phyloP scores from a whole-genome alignment of 257 asterid genomes.

The Gentiana straminea region DNA sequence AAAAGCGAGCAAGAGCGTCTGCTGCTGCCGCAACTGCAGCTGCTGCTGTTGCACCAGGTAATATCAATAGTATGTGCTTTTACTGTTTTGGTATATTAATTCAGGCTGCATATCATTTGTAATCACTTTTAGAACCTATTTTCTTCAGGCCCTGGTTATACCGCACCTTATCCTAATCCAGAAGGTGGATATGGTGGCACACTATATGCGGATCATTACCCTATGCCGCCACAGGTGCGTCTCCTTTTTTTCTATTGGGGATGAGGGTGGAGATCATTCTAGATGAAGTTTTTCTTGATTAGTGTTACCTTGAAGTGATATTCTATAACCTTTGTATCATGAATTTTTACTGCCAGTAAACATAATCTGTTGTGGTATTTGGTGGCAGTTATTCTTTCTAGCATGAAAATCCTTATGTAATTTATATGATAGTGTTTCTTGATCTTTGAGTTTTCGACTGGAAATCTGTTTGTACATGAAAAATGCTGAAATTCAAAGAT shows the following conservation, averaged over 20 bases:
- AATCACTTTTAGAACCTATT: not conserved
- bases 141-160: constrained; percentile 34
- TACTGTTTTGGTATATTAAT: not conserved
- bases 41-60: constrained; percentile 29
- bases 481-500: no score
- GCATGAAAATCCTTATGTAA: no score
- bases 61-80: not conserved
- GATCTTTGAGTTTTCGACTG: no score
- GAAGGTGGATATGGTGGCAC: constrained; percentile 38
- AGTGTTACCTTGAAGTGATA: no score
- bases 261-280: no score
- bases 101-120: not conserved
- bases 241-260: not conserved
- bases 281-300: no score
- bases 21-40: constrained; percentile 23
- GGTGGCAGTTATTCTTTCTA: no score
- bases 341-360: no score
- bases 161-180: constrained; percentile 22
- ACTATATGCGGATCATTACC: constrained; percentile 22
- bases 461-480: no score
- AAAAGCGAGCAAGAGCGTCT: constrained; percentile 44
- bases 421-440: no score
- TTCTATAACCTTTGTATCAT: no score
- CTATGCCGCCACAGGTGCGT: constrained; percentile 41
- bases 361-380: no score